A percentile compares a stretch with the other conserved stretches of the same genome.
phyloP scores from a whole-genome alignment of 495 filamentous ascomycete species.

The Aspergillus leporis region DNA sequence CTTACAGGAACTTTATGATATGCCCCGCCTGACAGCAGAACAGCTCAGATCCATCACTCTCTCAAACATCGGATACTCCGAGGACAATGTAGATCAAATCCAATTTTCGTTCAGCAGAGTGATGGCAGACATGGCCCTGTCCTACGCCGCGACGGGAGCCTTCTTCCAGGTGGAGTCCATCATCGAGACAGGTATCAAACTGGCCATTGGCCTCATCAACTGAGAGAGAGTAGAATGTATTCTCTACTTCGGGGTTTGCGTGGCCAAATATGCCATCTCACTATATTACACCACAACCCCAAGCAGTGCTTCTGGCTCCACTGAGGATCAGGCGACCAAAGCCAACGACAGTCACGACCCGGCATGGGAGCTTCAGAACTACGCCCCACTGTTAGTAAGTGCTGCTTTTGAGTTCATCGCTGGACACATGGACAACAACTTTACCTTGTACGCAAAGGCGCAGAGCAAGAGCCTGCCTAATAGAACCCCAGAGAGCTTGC shows the following conservation, averaged over 20 bases:
- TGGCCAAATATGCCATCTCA: slow-evolving; percentile 20
- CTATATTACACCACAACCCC: slow-evolving; percentile 10
- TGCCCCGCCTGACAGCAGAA: slow-evolving; percentile 11
- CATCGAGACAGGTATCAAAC: slow-evolving; percentile 26
- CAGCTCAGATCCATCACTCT: slow-evolving; percentile 17
- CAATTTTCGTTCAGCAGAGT: slow-evolving; percentile 20
- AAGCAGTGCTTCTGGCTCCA: too few relatives aligned
- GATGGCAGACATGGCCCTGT: slow-evolving; percentile 31
- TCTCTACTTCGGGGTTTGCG: slow-evolving; percentile 26
- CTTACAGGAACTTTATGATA: slow-evolving; percentile 30
- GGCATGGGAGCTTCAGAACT: slow-evolving; percentile 2
- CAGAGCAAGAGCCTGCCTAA: slow-evolving; percentile 21
- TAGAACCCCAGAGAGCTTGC: slow-evolving; percentile 28
- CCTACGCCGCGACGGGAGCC: slow-evolving; percentile 31
- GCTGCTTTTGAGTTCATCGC: slow-evolving; percentile 25
- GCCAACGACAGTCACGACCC: neutral
- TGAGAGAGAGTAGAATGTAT: slow-evolving; percentile 33
- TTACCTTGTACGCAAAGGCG: slow-evolving; percentile 23
- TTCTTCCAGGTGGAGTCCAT: slow-evolving; percentile 28
- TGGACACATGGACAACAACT: slow-evolving; percentile 17
- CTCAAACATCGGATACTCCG: slow-evolving; percentile 17
- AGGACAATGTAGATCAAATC: neutral
- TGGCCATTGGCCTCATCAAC: slow-evolving; percentile 24
- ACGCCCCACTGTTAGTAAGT: slow-evolving; percentile 19
- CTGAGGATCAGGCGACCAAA: too few relatives aligned